Evolutionary conservation across 768 basidiomycete genomes (phyloP).

Genomic region (Exidia glandulosa): DNA sequence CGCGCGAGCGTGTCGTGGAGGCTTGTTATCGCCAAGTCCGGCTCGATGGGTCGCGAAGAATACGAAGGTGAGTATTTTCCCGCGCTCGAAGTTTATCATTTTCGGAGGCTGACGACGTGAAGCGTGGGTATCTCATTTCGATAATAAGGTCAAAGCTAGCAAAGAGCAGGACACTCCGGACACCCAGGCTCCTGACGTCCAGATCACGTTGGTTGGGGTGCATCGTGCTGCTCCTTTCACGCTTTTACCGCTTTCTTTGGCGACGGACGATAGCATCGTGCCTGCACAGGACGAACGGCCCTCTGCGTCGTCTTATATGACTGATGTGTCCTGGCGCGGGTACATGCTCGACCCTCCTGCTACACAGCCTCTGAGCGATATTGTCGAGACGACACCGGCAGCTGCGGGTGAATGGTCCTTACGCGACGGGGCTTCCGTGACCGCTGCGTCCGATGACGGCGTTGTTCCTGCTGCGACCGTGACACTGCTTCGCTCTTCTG

Average conservation of each 20-base stretch:
- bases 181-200: conserved; percentile 43
- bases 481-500: too few relatives aligned
- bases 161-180: too few relatives aligned
- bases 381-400: neutral
- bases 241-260: conserved; percentile 22
- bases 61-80: conserved; percentile 46
- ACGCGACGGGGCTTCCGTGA: too few relatives aligned
- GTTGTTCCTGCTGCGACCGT: too few relatives aligned
- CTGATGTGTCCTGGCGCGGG: conserved; percentile 4
- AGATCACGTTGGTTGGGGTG: conserved; percentile 50
- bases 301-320: neutral
- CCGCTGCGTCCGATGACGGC: too few relatives aligned
- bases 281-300: neutral
- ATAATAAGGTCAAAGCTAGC: conserved; percentile 15
- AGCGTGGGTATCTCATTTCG: conserved; percentile 59
- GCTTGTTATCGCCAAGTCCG: conserved; percentile 59
- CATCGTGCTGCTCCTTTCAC: conserved; percentile 52
- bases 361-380: neutral
- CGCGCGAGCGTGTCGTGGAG: conserved; percentile 73
- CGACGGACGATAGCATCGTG: neutral
- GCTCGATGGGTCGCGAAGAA: conserved; percentile 46
- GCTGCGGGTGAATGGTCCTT: neutral
- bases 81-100: neutral
- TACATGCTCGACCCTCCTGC: neutral
- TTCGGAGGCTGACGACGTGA: conserved; percentile 6